Base-by-base conservation (phyloP, 192 early-diverging fungal genomes). In the Entomortierella lignicola region DNA sequence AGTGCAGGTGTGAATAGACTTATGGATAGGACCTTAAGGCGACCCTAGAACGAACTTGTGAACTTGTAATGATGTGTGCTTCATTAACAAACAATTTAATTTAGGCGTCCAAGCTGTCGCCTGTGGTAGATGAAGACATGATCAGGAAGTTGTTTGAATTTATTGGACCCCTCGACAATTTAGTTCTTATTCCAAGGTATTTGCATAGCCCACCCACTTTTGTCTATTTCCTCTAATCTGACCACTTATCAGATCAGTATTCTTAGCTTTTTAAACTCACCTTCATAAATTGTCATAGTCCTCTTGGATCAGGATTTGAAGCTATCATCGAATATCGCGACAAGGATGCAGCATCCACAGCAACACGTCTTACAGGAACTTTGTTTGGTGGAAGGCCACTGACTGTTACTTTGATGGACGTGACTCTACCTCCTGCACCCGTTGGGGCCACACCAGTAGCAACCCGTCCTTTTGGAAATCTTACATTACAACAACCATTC, bases 161-260 rank as follows among this genome's bases (percentile, higher is more conserved):
- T 30, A 69, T 79, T 47, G 75, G 75, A 21, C 55, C 66, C 4
- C 42, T 79, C 2, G 75, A 79, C 42, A 79, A 79, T 32, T 43
- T 79, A 0, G 68, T 79, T n/a, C 68, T 79, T 30, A 79, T 79
- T 39, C 75, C 75, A 29, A 79, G 75, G 75, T 69, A 77, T n/a
- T 31, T 20, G 23, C 32, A 31, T 21, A 17, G 8, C 44, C n/a
- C n/a, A n/a, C n/a, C n/a, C n/a, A n/a, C n/a, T n/a, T n/a, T n/a
- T n/a, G n/a, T n/a, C n/a, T n/a, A n/a, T 55, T 60, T 4, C 27
- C 15, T 12, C 37, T 12, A 26, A 1, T 39, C 44, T 29, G 25
- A 42, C 13, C 25, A n/a, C 2, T 8, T 6, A 0, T 1, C 20
- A n/a, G 4, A 17, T 48, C 8, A 65, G 23, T 55, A 29, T 18